phyloP scores from a whole-genome alignment of 228 moss, liverwort and hornwort species.

The Sphagnum magellanicum region DNA sequence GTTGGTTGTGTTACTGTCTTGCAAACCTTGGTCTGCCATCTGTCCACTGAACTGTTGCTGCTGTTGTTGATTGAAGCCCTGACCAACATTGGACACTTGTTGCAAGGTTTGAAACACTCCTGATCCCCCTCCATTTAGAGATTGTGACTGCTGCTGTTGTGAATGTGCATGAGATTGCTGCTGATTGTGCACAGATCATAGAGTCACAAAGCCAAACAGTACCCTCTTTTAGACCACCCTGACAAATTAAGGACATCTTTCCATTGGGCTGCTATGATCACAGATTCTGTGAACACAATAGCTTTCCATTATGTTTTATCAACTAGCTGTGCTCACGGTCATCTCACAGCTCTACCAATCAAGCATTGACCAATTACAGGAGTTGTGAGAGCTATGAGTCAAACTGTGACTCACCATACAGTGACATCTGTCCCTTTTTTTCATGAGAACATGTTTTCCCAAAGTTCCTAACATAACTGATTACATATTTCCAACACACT shows the following conservation, averaged over 20 bases:
- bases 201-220: neutral
- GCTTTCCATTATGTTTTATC: neutral
- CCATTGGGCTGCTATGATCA: neutral
- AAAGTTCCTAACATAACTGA: no score
- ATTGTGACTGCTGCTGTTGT: slow-evolving; percentile 9
- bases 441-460: no score
- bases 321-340: neutral
- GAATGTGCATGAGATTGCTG: slow-evolving; percentile 31
- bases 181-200: slow-evolving; percentile 11
- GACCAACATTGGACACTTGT: slow-evolving; percentile 20
- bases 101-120: slow-evolving; percentile 45
- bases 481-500: no score
- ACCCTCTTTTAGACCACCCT: neutral
- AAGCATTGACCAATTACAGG: no score
- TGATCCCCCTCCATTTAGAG: slow-evolving; percentile 19
- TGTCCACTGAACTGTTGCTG: slow-evolving; percentile 32
- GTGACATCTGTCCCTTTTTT: no score
- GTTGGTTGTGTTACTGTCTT: slow-evolving; percentile 14
- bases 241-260: neutral
- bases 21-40: slow-evolving; percentile 13
- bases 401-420: no score
- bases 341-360: neutral
- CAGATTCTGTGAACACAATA: neutral
- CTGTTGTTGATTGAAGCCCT: slow-evolving; percentile 24
- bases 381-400: no score